These are phyloP conservation scores for Entomophthora muscae DNA, from an alignment of 371 early-diverging fungal genomes.

Conservation along the genomic window DNA sequence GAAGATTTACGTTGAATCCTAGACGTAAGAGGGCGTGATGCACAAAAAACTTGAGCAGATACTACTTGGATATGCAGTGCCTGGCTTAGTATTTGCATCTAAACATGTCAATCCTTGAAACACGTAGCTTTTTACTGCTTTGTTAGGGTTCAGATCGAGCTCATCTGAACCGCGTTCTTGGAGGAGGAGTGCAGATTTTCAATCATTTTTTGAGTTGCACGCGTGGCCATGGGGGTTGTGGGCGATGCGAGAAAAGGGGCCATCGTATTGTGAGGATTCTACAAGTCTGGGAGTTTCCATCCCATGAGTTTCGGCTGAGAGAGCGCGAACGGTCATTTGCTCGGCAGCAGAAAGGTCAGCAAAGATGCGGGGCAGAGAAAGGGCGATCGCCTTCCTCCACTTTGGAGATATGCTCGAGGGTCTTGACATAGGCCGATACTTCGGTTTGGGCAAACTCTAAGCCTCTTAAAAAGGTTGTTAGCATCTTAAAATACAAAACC, in stretches of 20 bases:
- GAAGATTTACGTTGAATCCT: constrained; percentile 96
- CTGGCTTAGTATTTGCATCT: constrained; percentile 44
- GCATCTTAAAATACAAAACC: background rate
- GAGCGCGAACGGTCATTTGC: constrained; percentile 60
- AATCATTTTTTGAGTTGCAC: constrained; percentile 90
- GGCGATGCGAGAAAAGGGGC: constrained; percentile 57
- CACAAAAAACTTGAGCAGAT: constrained; percentile 54
- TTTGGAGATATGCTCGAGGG: constrained; percentile 80
- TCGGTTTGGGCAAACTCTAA: background rate
- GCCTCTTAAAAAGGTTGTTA: background rate
- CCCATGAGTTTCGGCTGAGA: constrained; percentile 73
- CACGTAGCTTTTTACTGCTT: constrained; percentile 4
- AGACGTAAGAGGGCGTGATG: background rate
- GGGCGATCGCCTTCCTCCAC: constrained; percentile 54
- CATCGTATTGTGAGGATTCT: constrained; percentile 48
- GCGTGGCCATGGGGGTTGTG: constrained; percentile 93
- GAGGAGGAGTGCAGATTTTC: constrained; percentile 36
- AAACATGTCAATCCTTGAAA: constrained; percentile 7
- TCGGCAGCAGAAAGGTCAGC: constrained; percentile 47
- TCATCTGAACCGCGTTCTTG: background rate
- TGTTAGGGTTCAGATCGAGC: background rate
- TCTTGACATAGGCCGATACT: constrained; percentile 49
- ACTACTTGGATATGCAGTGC: constrained; percentile 66
- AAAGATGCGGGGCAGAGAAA: constrained; percentile 42
- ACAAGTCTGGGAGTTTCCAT: constrained; percentile 49